Conservation (phyloP, 495 filamentous ascomycete species). For the Ramalina intermedia region DNA sequence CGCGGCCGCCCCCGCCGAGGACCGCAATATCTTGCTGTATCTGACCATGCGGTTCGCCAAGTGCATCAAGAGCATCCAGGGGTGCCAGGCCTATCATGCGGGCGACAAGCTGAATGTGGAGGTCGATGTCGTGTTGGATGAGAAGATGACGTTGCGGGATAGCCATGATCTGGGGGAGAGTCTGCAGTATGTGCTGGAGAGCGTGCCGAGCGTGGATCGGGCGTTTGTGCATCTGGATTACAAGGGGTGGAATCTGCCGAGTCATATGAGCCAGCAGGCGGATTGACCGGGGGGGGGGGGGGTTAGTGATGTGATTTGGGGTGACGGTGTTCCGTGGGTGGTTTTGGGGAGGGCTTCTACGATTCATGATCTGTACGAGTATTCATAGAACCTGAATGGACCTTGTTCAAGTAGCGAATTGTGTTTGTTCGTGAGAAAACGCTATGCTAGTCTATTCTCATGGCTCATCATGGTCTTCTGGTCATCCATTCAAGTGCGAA, state of each 20-base stretch:
- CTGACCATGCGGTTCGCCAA: constrained; percentile 89
- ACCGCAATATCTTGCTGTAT: constrained; percentile 78
- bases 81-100: constrained; percentile 74
- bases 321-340: not conserved
- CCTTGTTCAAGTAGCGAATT: not conserved
- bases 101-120: constrained; percentile 87
- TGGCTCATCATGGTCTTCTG: not conserved
- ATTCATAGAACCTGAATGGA: not conserved
- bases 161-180: constrained; percentile 83
- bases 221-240: constrained; percentile 77
- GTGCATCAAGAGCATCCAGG: constrained; percentile 76
- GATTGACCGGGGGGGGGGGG: not conserved
- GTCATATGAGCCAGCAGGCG: constrained; percentile 66
- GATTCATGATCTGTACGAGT: not conserved
- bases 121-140: constrained; percentile 69
- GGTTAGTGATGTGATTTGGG: not conserved
- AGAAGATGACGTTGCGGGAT: constrained; percentile 62
- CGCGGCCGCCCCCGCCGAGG: constrained; percentile 61
- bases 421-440: not conserved
- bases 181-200: constrained; percentile 81
- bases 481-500: not conserved
- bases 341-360: not conserved
- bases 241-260: constrained; percentile 65
- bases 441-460: not conserved
- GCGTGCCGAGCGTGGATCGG: constrained; percentile 59